phyloP scores from a whole-genome alignment of 345 rosid genomes.

The Isatis tinctoria region DNA sequence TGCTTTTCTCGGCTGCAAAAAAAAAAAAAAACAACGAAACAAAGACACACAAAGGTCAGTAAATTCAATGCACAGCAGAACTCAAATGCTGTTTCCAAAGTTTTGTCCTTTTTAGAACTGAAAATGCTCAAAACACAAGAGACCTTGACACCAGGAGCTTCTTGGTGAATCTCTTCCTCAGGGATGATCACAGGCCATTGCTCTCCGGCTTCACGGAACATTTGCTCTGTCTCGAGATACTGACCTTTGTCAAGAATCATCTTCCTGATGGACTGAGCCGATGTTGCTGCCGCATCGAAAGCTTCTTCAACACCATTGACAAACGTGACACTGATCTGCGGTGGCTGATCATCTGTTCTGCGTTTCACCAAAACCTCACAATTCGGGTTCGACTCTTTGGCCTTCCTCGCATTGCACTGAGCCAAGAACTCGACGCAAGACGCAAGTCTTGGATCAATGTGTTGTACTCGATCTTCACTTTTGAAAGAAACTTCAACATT shows the following conservation, averaged over 20 bases:
- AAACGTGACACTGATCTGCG: conserved; percentile 76
- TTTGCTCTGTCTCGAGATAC: conserved; percentile 78
- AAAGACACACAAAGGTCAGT: neutral
- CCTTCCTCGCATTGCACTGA: conserved; percentile 86
- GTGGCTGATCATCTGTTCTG: conserved; percentile 79
- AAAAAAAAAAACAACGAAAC: neutral
- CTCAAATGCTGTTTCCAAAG: too few relatives aligned
- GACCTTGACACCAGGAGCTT: conserved; percentile 79
- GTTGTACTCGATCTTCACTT: conserved; percentile 71
- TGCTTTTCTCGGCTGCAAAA: conserved; percentile 71
- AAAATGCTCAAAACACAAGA: neutral
- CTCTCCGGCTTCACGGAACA: conserved; percentile 92
- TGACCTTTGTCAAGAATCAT: conserved; percentile 83
- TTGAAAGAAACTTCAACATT: conserved; percentile 91
- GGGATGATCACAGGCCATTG: conserved; percentile 88
- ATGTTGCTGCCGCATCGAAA: conserved; percentile 69
- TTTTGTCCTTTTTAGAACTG: neutral
- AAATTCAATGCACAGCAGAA: neutral
- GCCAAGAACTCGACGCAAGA: conserved; percentile 90
- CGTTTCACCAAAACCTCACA: conserved; percentile 86
- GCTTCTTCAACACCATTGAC: conserved; percentile 78
- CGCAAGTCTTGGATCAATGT: conserved; percentile 72
- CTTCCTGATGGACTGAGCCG: conserved; percentile 70
- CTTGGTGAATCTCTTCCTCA: conserved; percentile 61
- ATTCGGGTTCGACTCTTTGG: conserved; percentile 76